phyloP scores from a whole-genome alignment of 768 basidiomycete species.

The Mycena olivaceomarginata region DNA sequence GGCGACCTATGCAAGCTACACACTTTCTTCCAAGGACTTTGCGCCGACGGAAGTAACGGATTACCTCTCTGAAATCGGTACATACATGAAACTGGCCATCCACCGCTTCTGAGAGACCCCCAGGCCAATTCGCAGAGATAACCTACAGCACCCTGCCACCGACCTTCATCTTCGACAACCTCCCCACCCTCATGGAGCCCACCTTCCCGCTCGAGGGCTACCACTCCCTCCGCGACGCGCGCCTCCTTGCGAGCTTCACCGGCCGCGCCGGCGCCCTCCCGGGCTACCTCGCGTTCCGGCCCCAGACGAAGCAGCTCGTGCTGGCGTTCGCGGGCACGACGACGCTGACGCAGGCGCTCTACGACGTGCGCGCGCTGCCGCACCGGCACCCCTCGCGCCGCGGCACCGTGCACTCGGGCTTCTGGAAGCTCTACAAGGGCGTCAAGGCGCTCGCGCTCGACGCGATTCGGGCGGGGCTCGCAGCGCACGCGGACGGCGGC shows the following conservation, averaged over 20 bases:
- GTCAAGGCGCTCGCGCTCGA: slow-evolving; percentile 57
- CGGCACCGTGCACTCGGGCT: slow-evolving; percentile 71
- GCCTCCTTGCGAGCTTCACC: slow-evolving; percentile 60
- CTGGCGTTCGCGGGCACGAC: slow-evolving; percentile 73
- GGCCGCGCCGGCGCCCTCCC: slow-evolving; percentile 67
- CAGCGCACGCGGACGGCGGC: slow-evolving; percentile 56
- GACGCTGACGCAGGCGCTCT: slow-evolving; percentile 63
- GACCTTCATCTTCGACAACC: slow-evolving; percentile 64
- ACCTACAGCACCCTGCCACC: slow-evolving; percentile 66
- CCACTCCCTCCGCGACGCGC: slow-evolving; percentile 57
- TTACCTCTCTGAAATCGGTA: slow-evolving; percentile 68
- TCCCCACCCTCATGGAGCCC: slow-evolving; percentile 59
- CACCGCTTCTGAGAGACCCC: background rate
- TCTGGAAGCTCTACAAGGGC: slow-evolving; percentile 72
- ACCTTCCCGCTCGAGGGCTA: slow-evolving; percentile 73
- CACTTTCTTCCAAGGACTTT: slow-evolving; percentile 63
- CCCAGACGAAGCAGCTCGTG: slow-evolving; percentile 66
- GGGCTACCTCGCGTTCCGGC: slow-evolving; percentile 68
- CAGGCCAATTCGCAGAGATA: slow-evolving; percentile 75
- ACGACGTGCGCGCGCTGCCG: slow-evolving; percentile 66
- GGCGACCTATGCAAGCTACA: slow-evolving; percentile 65
- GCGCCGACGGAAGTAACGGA: slow-evolving; percentile 58
- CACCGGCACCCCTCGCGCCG: slow-evolving; percentile 60
- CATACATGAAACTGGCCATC: slow-evolving; percentile 45
- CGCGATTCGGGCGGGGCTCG: slow-evolving; percentile 61